phyloP scores from a whole-genome alignment of 345 rosid genomes.

The Syzygium grande region DNA sequence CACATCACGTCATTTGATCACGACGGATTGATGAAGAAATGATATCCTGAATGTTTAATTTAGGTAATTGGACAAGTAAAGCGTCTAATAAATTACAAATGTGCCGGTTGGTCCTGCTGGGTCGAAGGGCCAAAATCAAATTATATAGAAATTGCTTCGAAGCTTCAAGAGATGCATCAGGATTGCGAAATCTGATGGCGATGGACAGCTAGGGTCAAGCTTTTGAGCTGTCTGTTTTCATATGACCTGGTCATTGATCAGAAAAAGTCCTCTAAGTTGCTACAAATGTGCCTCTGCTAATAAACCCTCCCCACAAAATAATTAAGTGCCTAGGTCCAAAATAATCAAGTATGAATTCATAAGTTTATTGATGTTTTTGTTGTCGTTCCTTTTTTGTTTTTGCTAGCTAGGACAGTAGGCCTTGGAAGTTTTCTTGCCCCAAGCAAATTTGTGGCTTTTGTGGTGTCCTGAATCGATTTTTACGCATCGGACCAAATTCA shows the following conservation, averaged over 20 bases:
- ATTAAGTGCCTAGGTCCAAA: not conserved
- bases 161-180: not conserved
- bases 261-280: not conserved
- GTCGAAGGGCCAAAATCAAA: not conserved
- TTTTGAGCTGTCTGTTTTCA: not conserved
- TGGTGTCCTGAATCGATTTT: not conserved
- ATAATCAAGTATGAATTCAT: not conserved
- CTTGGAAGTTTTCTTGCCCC: not conserved
- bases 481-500: not conserved
- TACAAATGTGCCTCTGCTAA: not conserved
- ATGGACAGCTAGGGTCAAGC: not conserved
- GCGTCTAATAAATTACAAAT: not conserved
- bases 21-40: not conserved
- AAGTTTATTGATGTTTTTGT: not conserved
- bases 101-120: not conserved
- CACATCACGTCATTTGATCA: not conserved
- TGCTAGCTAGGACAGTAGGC: not conserved
- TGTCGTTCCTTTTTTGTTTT: not conserved
- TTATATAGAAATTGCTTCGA: not conserved
- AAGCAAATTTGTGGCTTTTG: not conserved
- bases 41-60: not conserved
- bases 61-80: not conserved
- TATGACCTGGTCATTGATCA: not conserved
- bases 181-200: not conserved
- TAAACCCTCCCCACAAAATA: not conserved